Evolutionary conservation across 2,329 filamentous ascomycete genomes (phyloP).

Genomic region (Aciculosporium take): DNA sequence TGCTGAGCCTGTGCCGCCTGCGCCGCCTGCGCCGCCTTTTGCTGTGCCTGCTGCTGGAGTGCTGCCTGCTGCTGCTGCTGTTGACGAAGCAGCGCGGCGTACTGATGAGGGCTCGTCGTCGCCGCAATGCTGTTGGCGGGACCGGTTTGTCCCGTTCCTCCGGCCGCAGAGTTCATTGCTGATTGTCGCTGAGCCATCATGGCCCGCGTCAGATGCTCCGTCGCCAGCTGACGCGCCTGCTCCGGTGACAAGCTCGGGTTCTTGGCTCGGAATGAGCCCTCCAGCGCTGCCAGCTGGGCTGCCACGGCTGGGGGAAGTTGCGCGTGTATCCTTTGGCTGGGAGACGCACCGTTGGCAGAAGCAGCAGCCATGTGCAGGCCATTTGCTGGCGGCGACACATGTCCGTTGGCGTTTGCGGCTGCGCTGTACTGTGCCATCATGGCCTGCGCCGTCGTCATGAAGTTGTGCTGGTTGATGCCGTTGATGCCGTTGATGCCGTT

Average conservation of each 20-base stretch:
- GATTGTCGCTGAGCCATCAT: slow-evolving; percentile 36
- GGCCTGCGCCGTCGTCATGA: slow-evolving; percentile 36
- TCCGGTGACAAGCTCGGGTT: slow-evolving; percentile 37
- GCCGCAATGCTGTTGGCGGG: slow-evolving; percentile 34
- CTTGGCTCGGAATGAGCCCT: slow-evolving; percentile 35
- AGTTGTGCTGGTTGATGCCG: slow-evolving; percentile 36
- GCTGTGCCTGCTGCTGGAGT: slow-evolving; percentile 16
- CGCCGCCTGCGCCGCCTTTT: slow-evolving; percentile 14
- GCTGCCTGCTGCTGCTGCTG: slow-evolving; percentile 36
- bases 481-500: slow-evolving; percentile 28
- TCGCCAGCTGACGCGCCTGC: slow-evolving; percentile 35
- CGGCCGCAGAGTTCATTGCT: slow-evolving; percentile 42
- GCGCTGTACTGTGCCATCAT: slow-evolving; percentile 36
- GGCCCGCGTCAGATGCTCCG: slow-evolving; percentile 32
- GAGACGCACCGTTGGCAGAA: slow-evolving; percentile 27
- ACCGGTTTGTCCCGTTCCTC: slow-evolving; percentile 31
- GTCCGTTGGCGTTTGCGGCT: slow-evolving; percentile 26
- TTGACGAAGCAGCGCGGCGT: slow-evolving; percentile 42
- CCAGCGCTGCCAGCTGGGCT: slow-evolving; percentile 35
- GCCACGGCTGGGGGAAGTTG: slow-evolving; percentile 33
- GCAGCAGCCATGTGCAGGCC: slow-evolving; percentile 32
- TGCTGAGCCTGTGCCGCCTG: slow-evolving; percentile 17
- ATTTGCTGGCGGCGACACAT: slow-evolving; percentile 29
- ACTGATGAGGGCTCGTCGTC: slow-evolving; percentile 42
- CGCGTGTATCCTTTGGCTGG: slow-evolving; percentile 25